These are phyloP conservation scores for Cantharellus cinnabarinus DNA, from an alignment of 768 basidiomycete species.

Conservation along the genomic window DNA sequence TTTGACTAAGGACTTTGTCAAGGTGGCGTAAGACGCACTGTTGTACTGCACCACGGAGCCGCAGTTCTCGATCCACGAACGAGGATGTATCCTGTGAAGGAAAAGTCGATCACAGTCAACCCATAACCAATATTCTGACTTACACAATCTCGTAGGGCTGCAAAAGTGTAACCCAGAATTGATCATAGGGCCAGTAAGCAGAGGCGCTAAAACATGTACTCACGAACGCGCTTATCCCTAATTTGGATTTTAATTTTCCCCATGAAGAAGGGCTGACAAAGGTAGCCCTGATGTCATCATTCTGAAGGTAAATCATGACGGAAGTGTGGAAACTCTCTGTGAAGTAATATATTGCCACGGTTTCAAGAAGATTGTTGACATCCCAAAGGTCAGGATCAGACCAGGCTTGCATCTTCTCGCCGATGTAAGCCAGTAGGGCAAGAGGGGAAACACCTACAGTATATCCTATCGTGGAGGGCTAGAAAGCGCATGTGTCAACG, in stretches of 20 bases:
- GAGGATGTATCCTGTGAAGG: background rate
- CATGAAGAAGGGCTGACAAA: background rate
- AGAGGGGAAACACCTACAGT: constrained; percentile 9
- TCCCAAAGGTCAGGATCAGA: constrained; percentile 8
- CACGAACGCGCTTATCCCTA: background rate
- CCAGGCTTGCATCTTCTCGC: constrained; percentile 11
- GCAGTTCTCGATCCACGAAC: constrained; percentile 4
- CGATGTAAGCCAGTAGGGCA: constrained; percentile 10
- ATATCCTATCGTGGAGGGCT: constrained; percentile 12
- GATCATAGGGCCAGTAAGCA: background rate
- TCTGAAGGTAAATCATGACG: constrained; percentile 10
- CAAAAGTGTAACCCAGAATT: background rate
- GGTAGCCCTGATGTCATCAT: background rate
- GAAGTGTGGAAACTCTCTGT: constrained; percentile 8
- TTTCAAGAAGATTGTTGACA: constrained; percentile 8
- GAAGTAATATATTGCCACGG: constrained; percentile 11
- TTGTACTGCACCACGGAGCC: constrained; percentile 10
- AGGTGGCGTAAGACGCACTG: constrained; percentile 1
- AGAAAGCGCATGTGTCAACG: background rate
- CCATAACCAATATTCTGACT: background rate
- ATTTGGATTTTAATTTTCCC: background rate
- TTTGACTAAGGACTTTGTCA: background rate
- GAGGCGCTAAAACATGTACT: background rate
- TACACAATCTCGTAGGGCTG: background rate
- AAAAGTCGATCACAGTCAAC: background rate